A percentile compares a stretch with the other conserved stretches of the same genome.
phyloP scores from a whole-genome alignment of 495 filamentous ascomycete species.

The Xylaria sp. region DNA sequence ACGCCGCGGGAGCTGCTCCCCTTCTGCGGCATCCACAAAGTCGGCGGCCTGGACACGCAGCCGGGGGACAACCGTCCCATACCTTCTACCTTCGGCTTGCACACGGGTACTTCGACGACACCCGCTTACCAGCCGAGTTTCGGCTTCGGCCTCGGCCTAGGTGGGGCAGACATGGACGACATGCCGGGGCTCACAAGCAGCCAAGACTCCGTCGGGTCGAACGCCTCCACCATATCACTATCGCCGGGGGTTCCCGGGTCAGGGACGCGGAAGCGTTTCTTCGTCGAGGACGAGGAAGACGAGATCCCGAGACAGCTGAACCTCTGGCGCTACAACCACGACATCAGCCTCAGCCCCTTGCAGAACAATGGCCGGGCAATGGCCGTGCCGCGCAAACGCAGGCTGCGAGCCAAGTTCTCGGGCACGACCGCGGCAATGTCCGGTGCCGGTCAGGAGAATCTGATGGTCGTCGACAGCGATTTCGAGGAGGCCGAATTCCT shows the following conservation, averaged over 20 bases:
- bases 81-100: not conserved
- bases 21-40: conserved; percentile 77
- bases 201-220: conserved; percentile 48
- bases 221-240: conserved; percentile 12
- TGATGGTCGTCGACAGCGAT: conserved; percentile 48
- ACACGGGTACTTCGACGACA: not conserved
- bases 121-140: conserved; percentile 27
- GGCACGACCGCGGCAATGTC: conserved; percentile 22
- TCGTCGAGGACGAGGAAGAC: conserved; percentile 43
- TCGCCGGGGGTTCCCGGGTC: conserved; percentile 4
- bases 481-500: conserved; percentile 63
- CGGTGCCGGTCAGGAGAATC: conserved; percentile 48
- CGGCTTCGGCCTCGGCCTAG: conserved; percentile 29
- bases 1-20: conserved; percentile 67
- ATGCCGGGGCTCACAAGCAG: conserved; percentile 47
- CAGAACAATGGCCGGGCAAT: conserved; percentile 41
- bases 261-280: conserved; percentile 49
- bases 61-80: conserved; percentile 24
- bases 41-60: conserved; percentile 63
- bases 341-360: conserved; percentile 36
- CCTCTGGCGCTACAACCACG: conserved; percentile 33
- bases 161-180: conserved; percentile 29
- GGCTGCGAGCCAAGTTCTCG: conserved; percentile 20
- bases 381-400: conserved; percentile 47
- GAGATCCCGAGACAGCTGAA: conserved; percentile 20